Conservation (phyloP, 2,329 filamentous ascomycete genomes). For the Sporothrix schenckii region DNA sequence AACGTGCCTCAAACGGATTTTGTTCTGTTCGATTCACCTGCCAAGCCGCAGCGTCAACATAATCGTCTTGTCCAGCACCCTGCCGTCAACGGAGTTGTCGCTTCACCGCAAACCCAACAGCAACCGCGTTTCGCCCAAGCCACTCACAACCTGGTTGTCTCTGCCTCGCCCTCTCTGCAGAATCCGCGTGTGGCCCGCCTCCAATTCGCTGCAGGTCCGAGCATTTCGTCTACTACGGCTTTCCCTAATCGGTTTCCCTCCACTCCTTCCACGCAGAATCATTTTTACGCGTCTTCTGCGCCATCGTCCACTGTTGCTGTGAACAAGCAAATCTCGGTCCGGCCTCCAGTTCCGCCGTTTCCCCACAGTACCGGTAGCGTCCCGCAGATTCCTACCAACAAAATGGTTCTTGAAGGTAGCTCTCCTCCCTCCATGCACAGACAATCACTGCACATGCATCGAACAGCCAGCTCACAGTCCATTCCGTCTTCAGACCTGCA, state of each 20-base stretch:
- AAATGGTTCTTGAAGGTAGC: constrained; percentile 63
- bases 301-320: constrained; percentile 62
- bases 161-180: constrained; percentile 53
- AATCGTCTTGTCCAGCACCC: constrained; percentile 48
- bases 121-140: constrained; percentile 42
- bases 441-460: constrained; percentile 28
- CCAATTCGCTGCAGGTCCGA: constrained; percentile 58
- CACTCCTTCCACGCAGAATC: constrained; percentile 51
- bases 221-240: constrained; percentile 54
- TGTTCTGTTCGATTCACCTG: constrained; percentile 69
- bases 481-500: constrained; percentile 51
- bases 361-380: constrained; percentile 53
- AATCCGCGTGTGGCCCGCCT: constrained; percentile 64
- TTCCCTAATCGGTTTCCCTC: constrained; percentile 63
- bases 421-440: not conserved
- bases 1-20: constrained; percentile 69
- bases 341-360: constrained; percentile 75
- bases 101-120: constrained; percentile 51
- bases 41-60: constrained; percentile 48
- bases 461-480: constrained; percentile 42
- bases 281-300: constrained; percentile 70
- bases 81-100: constrained; percentile 48
- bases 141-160: constrained; percentile 39
- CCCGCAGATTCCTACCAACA: constrained; percentile 36
- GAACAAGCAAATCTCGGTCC: constrained; percentile 56